These are phyloP conservation scores for Amaranthus tricolor DNA, from an alignment of 179 eudicot genomes.

Conservation along the genomic window DNA sequence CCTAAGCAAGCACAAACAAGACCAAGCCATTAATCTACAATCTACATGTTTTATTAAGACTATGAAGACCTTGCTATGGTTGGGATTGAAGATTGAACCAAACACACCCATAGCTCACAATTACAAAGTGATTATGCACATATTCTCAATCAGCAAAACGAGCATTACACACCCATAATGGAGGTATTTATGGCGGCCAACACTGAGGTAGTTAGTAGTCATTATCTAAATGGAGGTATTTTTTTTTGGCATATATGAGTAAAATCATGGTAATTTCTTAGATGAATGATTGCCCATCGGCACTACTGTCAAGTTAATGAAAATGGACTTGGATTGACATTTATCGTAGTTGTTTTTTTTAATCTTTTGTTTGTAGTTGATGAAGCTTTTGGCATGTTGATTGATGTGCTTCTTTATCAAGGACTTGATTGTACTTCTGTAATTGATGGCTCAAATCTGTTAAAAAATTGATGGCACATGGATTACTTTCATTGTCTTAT, in stretches of 20 bases:
- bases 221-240: not conserved
- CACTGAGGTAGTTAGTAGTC: not conserved
- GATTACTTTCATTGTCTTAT: not conserved
- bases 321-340: not conserved
- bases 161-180: too few species aligned
- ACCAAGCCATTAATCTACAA: not conserved
- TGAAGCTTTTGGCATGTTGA: not conserved
- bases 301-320: not conserved
- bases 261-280: not conserved
- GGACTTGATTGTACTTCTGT: not conserved
- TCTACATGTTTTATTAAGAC: not conserved
- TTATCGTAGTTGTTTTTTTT: not conserved
- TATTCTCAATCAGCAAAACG: not conserved
- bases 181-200: not conserved
- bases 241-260: not conserved
- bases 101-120: too few species aligned
- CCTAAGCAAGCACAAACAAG: not conserved
- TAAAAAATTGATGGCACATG: conserved; percentile 10
- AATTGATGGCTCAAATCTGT: not conserved
- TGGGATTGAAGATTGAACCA: too few species aligned
- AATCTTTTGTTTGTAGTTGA: not conserved
- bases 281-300: not conserved
- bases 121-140: not conserved
- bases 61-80: not conserved
- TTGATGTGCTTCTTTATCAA: not conserved